Evolutionary conservation across 73 alveolate genomes (phyloP).

Genomic region (Halteria grandinella): DNA sequence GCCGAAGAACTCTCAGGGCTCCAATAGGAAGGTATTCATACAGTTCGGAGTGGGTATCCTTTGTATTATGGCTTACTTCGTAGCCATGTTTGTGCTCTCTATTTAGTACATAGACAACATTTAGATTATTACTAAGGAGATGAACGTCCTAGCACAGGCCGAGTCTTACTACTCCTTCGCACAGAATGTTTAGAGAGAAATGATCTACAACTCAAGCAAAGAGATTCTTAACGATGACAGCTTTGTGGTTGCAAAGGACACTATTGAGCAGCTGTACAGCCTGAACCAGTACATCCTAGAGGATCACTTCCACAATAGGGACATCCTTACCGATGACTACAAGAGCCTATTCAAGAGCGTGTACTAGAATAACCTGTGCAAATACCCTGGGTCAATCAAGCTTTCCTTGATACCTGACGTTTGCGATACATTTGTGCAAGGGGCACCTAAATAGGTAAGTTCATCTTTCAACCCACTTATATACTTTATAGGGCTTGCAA

Average conservation of each 20-base stretch:
- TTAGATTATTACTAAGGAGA: conserved; percentile 19
- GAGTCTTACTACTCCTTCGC: conserved; percentile 48
- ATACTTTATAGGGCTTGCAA: conserved; percentile 45
- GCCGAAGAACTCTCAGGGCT: conserved; percentile 45
- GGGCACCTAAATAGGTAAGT: conserved; percentile 39
- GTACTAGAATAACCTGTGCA: conserved; percentile 13
- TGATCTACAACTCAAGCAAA: conserved; percentile 35
- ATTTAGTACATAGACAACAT: conserved; percentile 21
- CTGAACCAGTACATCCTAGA: conserved; percentile 9
- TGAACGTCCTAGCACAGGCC: conserved; percentile 43
- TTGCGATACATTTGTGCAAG: conserved; percentile 34
- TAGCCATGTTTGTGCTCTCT: conserved; percentile 34
- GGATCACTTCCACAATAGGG: conserved; percentile 21
- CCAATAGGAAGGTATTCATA: conserved; percentile 35
- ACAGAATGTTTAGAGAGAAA: conserved; percentile 35
- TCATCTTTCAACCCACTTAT: not conserved
- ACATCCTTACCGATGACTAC: conserved; percentile 27
- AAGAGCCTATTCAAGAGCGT: conserved; percentile 1
- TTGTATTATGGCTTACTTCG: conserved; percentile 20
- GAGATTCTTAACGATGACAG: conserved; percentile 22
- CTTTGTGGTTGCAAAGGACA: conserved; percentile 32
- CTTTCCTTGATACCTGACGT: not conserved
- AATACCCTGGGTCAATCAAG: not conserved
- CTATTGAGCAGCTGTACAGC: conserved; percentile 18
- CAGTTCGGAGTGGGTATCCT: conserved; percentile 7